These are phyloP conservation scores for Wickerhamomyces sp. DNA, from an alignment of 1,139 yeast species.

Conservation along the genomic window DNA sequence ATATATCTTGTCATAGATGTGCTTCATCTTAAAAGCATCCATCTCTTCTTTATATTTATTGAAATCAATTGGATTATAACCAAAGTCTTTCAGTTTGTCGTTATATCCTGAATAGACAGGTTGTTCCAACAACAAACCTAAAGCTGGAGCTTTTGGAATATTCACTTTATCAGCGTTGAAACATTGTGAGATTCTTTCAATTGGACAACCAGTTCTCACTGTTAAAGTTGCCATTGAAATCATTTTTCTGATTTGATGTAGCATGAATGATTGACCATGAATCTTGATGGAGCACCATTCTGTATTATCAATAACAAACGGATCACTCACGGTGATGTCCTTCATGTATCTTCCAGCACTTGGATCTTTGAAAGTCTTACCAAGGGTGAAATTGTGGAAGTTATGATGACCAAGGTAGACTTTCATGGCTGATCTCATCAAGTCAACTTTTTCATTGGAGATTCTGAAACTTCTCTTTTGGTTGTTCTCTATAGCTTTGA, in stretches of 20 bases:
- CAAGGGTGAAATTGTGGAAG: conserved; percentile 92
- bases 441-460: conserved; percentile 51
- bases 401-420: conserved; percentile 85
- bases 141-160: conserved; percentile 96
- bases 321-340: conserved; percentile 74
- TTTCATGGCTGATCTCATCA: conserved; percentile 64
- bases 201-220: conserved; percentile 82
- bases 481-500: conserved; percentile 62
- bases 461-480: conserved; percentile 70
- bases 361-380: conserved; percentile 82
- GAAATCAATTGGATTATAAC: conserved; percentile 75
- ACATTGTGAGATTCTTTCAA: conserved; percentile 69
- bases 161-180: conserved; percentile 71
- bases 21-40: conserved; percentile 81
- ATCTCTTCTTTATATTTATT: conserved; percentile 62
- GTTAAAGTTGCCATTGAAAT: conserved; percentile 90
- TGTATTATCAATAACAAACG: conserved; percentile 86
- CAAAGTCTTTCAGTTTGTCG: conserved; percentile 62
- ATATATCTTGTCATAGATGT: conserved; percentile 88
- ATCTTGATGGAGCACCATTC: conserved; percentile 96
- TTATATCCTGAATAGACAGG: conserved; percentile 92
- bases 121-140: conserved; percentile 83
- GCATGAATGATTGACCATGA: conserved; percentile 98
- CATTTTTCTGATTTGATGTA: conserved; percentile 97
- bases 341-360: conserved; percentile 83